Conservation (phyloP, 176 grass and related monocot genomes). For the Themeda triandra region DNA sequence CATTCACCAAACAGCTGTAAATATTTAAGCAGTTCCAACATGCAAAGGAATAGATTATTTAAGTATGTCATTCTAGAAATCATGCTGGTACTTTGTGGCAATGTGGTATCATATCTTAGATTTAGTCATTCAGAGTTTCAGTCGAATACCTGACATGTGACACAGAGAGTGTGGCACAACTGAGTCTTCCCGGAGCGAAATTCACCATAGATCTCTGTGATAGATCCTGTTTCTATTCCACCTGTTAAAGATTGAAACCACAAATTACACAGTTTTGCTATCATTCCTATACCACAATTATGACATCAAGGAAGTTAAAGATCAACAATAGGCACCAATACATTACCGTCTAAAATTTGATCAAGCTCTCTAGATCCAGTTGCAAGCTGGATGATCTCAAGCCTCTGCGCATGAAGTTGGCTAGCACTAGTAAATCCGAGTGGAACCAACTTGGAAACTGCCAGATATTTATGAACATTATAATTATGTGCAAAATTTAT, state of each 20-base stretch:
- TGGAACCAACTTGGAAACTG: slow-evolving; percentile 92
- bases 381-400: slow-evolving; percentile 95
- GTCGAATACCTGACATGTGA: slow-evolving; percentile 81
- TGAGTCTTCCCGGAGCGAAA: slow-evolving; percentile 92
- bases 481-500: not conserved
- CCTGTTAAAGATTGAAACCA: slow-evolving; percentile 39
- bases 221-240: slow-evolving; percentile 95
- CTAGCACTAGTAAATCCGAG: slow-evolving; percentile 91
- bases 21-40: not conserved
- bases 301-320: not conserved
- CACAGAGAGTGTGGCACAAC: slow-evolving; percentile 89
- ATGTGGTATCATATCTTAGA: not conserved
- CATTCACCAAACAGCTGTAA: not conserved
- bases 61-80: not conserved
- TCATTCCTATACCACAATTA: not conserved
- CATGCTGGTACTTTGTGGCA: not conserved
- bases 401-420: slow-evolving; percentile 84
- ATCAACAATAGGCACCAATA: not conserved
- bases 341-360: slow-evolving; percentile 83
- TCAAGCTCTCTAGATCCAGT: slow-evolving; percentile 95
- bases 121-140: slow-evolving; percentile 3
- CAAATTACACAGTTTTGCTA: not conserved
- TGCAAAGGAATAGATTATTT: not conserved
- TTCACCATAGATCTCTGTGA: slow-evolving; percentile 95
- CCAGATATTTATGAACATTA: not conserved